Base-by-base conservation (phyloP, 441 rosid species). In the Pelargonium myrrhifolium region DNA sequence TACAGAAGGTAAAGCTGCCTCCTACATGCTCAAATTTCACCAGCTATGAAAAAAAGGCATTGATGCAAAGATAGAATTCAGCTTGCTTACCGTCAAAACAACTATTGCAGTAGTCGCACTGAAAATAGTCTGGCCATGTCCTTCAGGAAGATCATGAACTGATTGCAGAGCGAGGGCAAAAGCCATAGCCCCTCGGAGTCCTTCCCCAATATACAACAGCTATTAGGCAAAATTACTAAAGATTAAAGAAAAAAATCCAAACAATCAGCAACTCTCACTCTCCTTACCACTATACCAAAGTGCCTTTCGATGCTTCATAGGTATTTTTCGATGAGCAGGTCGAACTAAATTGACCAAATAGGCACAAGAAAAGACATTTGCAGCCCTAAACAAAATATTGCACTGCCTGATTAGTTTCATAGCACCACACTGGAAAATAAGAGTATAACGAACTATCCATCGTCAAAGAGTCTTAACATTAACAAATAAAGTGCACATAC, bases 131-230 rank as follows among this genome's bases (percentile, higher is more conserved):
- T 94, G 98, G 67, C 99, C 99, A 80, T 92, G 99, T 69, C 99
- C 99, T 74, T 89, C 96, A n/a, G 97, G 96, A 74, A 94, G 97
- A 78, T 94, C 98, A 73, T 94, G 99, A 75, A 94, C 80, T 39
- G 99, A 89, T 75, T 94, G 98, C 85, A 94, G 84, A 72, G 99
- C 99, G 82, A 94, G 97, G 58, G 99, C 99, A 88, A 94, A 94
- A 66, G 99, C 99, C 99, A 94, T 94, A 43, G 99, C 99, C 62
- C 99, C 99, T 80, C 98, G 82, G 83, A 94, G 99, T 62, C 99
- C 99, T 94, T 80, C 21, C 24, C 76, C 78, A 53, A 62, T 9
- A 31, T 31, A 31, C 6, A 51, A 56, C 61, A 56, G 28, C 20
- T 56, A 56, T 21, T 20, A 56, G 2, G 61, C 10, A 56, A 56